Base-by-base conservation (phyloP, 2,329 filamentous ascomycete species). In the Cadophora luteo-olivacea region DNA sequence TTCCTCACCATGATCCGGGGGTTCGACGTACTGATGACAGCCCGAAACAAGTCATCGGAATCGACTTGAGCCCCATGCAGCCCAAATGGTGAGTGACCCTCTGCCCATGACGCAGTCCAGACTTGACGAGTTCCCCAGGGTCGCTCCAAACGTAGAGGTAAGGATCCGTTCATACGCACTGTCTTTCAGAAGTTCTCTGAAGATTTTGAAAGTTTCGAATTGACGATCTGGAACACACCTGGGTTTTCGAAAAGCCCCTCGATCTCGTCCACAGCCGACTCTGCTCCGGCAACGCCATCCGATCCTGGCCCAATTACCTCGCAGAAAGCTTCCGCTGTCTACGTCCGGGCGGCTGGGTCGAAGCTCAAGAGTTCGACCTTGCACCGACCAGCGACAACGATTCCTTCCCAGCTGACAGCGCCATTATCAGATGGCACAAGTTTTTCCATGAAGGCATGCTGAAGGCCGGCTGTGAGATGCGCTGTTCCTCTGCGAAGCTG, bases 211-310 rank as follows among this genome's bases (percentile, higher is more conserved):
- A 69, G 64, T 71, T 73, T 36, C 60, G 66, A 12, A 69, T 87
- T 67, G 85, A 87, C 72, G 87, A 84, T 72, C 83, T 87, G 54
- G 85, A 88, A 74, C 83, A 82, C 0, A 83, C 85, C 86, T 86
- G 69, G 71, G 65, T 68, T 4, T 73, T 69, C 49, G 65, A 69
- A 16, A 60, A 61, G 38, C 61, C 64, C 48, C 48, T 71, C 25
- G 70, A 70, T 36, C 64, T 73, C n/a, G 64, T 73, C 36, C 70
- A 73, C 49, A 66, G 65, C 0, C 69, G 72, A 41, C n/a, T 72
- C 22, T 67, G 52, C 36, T 68, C 67, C 24, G 70, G 72, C 33
- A 58, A 65, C 36, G 70, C 68, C 16, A 67, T 72, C 60, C 68
- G 69, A 14, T 48, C 65, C 49, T 87, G 83, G 16, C 87, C 79